Conservation (phyloP, 345 rosid genomes). For the Turritis glabra region DNA sequence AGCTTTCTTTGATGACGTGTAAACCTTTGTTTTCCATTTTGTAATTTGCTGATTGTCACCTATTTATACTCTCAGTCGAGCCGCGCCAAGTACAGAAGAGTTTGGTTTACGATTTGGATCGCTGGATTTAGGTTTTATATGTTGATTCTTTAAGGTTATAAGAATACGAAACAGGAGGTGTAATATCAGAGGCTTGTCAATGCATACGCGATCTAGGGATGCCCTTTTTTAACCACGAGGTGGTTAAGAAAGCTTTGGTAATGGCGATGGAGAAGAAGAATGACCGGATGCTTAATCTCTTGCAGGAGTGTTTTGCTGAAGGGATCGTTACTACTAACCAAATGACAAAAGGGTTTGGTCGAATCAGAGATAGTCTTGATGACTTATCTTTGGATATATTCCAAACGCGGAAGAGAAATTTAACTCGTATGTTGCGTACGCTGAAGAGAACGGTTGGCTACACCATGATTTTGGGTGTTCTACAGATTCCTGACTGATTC, state of each 20-base stretch:
- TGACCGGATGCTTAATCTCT: slow-evolving; percentile 75
- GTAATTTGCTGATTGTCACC: no score
- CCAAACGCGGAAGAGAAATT: slow-evolving; percentile 87
- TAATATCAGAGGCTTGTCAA: slow-evolving; percentile 79
- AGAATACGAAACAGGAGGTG: slow-evolving; percentile 88
- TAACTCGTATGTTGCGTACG: slow-evolving; percentile 55
- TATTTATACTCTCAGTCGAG: no score
- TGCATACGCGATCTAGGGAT: slow-evolving; percentile 89
- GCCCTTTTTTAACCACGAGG: slow-evolving; percentile 98
- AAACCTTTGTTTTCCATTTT: no score
- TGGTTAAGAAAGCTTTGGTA: slow-evolving; percentile 86
- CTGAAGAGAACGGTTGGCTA: slow-evolving; percentile 76
- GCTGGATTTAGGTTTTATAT: no score
- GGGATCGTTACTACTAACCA: slow-evolving; percentile 87
- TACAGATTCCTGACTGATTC: neutral
- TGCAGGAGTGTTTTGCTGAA: slow-evolving; percentile 67
- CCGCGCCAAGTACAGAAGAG: no score
- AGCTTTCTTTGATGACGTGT: no score
- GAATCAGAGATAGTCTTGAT: slow-evolving; percentile 79
- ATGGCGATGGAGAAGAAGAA: slow-evolving; percentile 99
- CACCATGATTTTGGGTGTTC: slow-evolving; percentile 27
- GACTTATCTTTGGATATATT: slow-evolving; percentile 86
- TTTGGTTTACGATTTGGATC: no score
- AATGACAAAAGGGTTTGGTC: slow-evolving; percentile 84
- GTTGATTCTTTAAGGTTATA: no score